Conservation (phyloP, 73 alveolate genomes). For the Stentor roeselii region DNA sequence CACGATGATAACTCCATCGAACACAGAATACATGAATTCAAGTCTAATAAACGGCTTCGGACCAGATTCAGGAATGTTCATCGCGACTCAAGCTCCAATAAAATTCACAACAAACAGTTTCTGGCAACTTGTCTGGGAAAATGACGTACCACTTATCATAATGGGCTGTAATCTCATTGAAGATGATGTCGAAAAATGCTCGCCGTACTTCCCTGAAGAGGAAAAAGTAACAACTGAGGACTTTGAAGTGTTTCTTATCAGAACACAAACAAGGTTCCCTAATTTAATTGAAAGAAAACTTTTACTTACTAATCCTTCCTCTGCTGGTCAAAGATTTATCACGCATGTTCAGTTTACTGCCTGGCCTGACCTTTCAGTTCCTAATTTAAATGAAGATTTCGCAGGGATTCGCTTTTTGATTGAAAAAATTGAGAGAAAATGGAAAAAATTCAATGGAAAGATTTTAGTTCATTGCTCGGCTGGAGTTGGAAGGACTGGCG, state of each 20-base stretch:
- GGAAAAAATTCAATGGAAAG: constrained; percentile 26
- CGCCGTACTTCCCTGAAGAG: constrained; percentile 78
- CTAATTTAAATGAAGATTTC: constrained; percentile 54
- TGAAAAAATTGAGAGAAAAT: constrained; percentile 34
- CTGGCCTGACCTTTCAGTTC: constrained; percentile 90
- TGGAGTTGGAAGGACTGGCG: constrained; percentile 92
- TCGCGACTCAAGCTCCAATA: constrained; percentile 89
- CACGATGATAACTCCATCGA: constrained; percentile 41
- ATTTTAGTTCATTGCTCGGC: constrained; percentile 89
- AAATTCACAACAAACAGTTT: constrained; percentile 60
- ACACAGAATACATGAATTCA: constrained; percentile 55
- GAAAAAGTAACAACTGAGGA: constrained; percentile 31
- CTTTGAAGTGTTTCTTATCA: constrained; percentile 45
- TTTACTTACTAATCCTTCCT: constrained; percentile 29
- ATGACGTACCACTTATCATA: constrained; percentile 56
- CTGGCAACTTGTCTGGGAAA: constrained; percentile 82
- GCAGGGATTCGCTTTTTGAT: constrained; percentile 50
- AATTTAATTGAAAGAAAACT: constrained; percentile 57
- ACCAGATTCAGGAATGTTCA: constrained; percentile 55
- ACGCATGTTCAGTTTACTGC: constrained; percentile 65
- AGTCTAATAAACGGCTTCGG: constrained; percentile 36
- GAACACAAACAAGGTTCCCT: constrained; percentile 43
- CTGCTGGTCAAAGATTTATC: constrained; percentile 49
- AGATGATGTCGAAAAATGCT: constrained; percentile 73
- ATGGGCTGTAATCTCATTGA: constrained; percentile 73